Evolutionary conservation across 768 basidiomycete genomes (phyloP).

Genomic region (Suillus subalutaceus): DNA sequence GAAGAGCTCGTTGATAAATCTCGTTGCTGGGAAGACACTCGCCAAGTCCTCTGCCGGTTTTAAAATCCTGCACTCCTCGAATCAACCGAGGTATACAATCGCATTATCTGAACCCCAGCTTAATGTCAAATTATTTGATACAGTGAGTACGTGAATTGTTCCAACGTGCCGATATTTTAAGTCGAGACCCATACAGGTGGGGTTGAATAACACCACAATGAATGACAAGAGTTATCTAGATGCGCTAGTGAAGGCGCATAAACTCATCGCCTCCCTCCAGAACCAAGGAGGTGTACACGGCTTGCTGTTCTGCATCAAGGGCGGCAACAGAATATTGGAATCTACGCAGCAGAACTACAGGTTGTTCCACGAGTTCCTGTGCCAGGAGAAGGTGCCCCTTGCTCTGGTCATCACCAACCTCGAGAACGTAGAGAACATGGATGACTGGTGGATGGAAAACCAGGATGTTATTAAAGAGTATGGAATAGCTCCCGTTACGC

Average conservation of each 20-base stretch:
- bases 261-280: slow-evolving; percentile 36
- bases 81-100: background rate
- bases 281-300: slow-evolving; percentile 40
- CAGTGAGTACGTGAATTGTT: background rate
- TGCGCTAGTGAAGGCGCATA: slow-evolving; percentile 33
- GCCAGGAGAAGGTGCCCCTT: slow-evolving; percentile 34
- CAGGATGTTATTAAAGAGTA: slow-evolving; percentile 20
- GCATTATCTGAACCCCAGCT: background rate
- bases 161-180: background rate
- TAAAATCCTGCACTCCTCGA: slow-evolving; percentile 10
- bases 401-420: slow-evolving; percentile 38
- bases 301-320: slow-evolving; percentile 38
- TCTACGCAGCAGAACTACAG: slow-evolving; percentile 33
- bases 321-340: slow-evolving; percentile 28
- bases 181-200: slow-evolving; percentile 6
- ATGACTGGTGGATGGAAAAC: slow-evolving; percentile 38
- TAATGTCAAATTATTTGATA: slow-evolving; percentile 1
- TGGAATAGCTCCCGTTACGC: slow-evolving; percentile 27
- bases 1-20: slow-evolving; percentile 15
- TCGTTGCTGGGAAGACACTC: slow-evolving; percentile 7
- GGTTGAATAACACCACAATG: slow-evolving; percentile 32
- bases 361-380: slow-evolving; percentile 37
- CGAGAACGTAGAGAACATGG: slow-evolving; percentile 39
- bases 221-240: slow-evolving; percentile 25
- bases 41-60: slow-evolving; percentile 8